phyloP scores from a whole-genome alignment of 345 rosid genomes.

The Nasturtium officinale region DNA sequence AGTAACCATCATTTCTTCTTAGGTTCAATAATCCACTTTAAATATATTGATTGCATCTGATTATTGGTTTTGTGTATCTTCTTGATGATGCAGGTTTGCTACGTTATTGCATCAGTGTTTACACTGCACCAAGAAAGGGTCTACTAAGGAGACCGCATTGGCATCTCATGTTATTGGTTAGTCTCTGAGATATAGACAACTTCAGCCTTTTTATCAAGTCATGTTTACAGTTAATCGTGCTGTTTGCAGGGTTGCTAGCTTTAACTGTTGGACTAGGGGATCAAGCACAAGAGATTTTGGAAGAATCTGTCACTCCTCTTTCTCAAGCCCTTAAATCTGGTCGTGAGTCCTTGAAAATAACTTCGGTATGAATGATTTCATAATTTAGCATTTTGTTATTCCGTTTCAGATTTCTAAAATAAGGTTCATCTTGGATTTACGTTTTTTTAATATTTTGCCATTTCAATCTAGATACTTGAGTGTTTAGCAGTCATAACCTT shows the following conservation, averaged over 20 bases:
- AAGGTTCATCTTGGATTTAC: neutral
- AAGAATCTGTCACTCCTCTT: slow-evolving; percentile 63
- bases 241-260: slow-evolving; percentile 72
- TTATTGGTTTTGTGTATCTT: slow-evolving; percentile 13
- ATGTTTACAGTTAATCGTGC: slow-evolving; percentile 5
- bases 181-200: slow-evolving; percentile 11
- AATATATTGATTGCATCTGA: neutral
- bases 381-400: neutral
- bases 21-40: neutral
- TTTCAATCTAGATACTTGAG: slow-evolving; percentile 61
- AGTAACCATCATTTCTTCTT: slow-evolving; percentile 50
- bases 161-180: slow-evolving; percentile 71
- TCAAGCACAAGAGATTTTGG: slow-evolving; percentile 64
- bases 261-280: slow-evolving; percentile 75
- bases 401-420: neutral
- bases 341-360: slow-evolving; percentile 54
- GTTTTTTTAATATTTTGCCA: neutral
- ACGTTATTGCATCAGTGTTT: slow-evolving; percentile 79
- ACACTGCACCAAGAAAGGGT: slow-evolving; percentile 70
- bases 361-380: slow-evolving; percentile 51
- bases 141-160: slow-evolving; percentile 67
- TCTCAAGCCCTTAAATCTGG: slow-evolving; percentile 73
- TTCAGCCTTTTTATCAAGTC: neutral
- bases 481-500: slow-evolving; percentile 85
- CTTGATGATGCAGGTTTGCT: slow-evolving; percentile 59